These are phyloP conservation scores for Tagetes patula DNA, from an alignment of 129 eudicot genomes.

Conservation along the genomic window DNA sequence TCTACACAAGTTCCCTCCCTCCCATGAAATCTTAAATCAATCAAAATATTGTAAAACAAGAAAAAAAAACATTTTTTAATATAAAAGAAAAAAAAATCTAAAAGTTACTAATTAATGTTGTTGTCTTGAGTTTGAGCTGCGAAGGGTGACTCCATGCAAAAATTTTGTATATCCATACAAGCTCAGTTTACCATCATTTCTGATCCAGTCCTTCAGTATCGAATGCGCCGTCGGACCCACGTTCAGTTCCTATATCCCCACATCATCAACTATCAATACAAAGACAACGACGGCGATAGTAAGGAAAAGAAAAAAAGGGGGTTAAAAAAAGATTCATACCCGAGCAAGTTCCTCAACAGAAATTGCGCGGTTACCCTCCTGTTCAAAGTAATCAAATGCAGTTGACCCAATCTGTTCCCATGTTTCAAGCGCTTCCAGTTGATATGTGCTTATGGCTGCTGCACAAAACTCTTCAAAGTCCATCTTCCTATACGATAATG, in stretches of 20 bases:
- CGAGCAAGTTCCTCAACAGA: conserved; percentile 19
- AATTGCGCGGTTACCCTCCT: conserved; percentile 13
- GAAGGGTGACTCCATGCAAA: conserved; percentile 93
- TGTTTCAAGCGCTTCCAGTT: conserved; percentile 52
- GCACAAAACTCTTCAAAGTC: conserved; percentile 74
- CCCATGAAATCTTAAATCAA: conserved; percentile 24
- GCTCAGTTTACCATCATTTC: conserved; percentile 77
- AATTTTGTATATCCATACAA: conserved; percentile 83
- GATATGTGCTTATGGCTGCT: conserved; percentile 68
- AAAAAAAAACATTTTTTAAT: neutral
- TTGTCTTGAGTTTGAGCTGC: conserved; percentile 86
- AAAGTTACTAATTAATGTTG: conserved; percentile 44
- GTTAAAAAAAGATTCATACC: neutral
- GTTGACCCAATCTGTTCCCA: conserved; percentile 64
- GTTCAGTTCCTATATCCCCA: conserved; percentile 65
- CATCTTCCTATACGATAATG: conserved; percentile 60
- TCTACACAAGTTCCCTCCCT: conserved; percentile 37
- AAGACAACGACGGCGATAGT: neutral
- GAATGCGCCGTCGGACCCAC: conserved; percentile 80
- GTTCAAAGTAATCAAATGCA: conserved; percentile 34
- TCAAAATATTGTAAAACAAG: conserved; percentile 22
- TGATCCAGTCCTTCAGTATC: conserved; percentile 75
- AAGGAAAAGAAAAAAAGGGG: neutral
- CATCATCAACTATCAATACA: neutral
- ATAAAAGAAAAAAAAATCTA: neutral